Conservation (phyloP, 2,329 filamentous ascomycete genomes). For the Tolypocladium ovalisporum region DNA sequence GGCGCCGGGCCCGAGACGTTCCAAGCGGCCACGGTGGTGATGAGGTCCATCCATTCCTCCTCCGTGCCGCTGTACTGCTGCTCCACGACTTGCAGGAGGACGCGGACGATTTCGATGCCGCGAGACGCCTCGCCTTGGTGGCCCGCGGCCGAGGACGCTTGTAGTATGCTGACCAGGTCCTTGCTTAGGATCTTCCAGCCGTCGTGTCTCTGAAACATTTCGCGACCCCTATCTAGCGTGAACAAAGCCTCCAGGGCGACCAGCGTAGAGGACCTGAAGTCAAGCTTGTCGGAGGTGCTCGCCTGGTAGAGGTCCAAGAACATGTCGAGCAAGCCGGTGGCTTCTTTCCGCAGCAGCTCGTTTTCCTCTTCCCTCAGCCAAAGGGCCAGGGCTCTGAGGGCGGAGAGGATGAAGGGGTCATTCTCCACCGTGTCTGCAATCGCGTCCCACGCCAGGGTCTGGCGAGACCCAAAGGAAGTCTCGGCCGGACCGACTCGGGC, state of each 20-base stretch:
- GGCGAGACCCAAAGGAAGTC: conserved; percentile 31
- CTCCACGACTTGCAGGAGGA: conserved; percentile 43
- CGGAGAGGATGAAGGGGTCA: conserved; percentile 50
- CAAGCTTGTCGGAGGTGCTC: conserved; percentile 24
- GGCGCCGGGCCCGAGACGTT: conserved; percentile 21
- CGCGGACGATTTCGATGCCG: conserved; percentile 44
- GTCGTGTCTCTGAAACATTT: conserved; percentile 35
- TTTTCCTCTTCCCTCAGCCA: conserved; percentile 64
- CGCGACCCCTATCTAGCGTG: conserved; percentile 34
- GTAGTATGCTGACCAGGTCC: conserved; percentile 37
- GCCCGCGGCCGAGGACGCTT: conserved; percentile 13
- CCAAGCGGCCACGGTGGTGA: conserved; percentile 41
- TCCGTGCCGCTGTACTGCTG: conserved; percentile 28
- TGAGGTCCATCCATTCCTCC: conserved; percentile 46
- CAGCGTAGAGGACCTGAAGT: conserved; percentile 46
- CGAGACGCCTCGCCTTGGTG: conserved; percentile 25
- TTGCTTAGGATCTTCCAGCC: conserved; percentile 43
- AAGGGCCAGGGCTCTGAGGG: conserved; percentile 45
- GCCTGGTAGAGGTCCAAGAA: conserved; percentile 49
- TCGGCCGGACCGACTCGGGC: conserved; percentile 34
- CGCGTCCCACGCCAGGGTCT: conserved; percentile 49
- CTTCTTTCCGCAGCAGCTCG: conserved; percentile 43
- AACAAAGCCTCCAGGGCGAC: conserved; percentile 49
- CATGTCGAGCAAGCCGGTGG: conserved; percentile 50
- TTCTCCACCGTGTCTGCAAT: conserved; percentile 33